These are phyloP conservation scores for Solanum hybrid DNA, from an alignment of 305 asterid genomes.

Conservation along the genomic window DNA sequence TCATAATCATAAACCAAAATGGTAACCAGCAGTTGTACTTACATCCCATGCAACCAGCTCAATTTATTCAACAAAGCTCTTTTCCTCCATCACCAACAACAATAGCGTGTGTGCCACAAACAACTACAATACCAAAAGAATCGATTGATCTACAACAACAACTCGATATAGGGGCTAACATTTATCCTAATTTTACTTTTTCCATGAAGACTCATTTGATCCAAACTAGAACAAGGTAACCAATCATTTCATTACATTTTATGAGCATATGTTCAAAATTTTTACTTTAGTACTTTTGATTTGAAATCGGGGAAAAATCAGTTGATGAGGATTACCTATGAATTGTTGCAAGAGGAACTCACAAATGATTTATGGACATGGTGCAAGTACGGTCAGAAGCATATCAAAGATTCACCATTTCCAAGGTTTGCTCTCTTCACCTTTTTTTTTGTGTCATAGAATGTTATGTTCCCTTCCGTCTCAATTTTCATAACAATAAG, in stretches of 20 bases:
- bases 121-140: not conserved
- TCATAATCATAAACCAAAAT: not conserved
- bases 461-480: not conserved
- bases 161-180: not conserved
- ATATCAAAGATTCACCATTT: conserved; percentile 65
- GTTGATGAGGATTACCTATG: conserved; percentile 15
- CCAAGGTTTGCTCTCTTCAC: not conserved
- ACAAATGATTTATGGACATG: conserved; percentile 47
- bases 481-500: not conserved
- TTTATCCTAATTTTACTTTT: not conserved
- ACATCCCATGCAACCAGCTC: not conserved
- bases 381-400: conserved; percentile 26
- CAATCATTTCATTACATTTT: not conserved
- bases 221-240: conserved; percentile 38
- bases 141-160: not conserved
- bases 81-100: not conserved
- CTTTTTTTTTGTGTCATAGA: not conserved
- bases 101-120: not conserved
- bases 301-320: conserved; percentile 26
- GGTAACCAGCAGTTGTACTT: not conserved
- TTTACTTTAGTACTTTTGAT: not conserved
- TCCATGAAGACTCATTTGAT: not conserved
- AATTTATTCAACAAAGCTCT: too few species aligned
- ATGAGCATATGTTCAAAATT: not conserved
- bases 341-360: conserved; percentile 54